phyloP scores from a whole-genome alignment of 768 basidiomycete genomes.

The Pleurotus platypus region DNA sequence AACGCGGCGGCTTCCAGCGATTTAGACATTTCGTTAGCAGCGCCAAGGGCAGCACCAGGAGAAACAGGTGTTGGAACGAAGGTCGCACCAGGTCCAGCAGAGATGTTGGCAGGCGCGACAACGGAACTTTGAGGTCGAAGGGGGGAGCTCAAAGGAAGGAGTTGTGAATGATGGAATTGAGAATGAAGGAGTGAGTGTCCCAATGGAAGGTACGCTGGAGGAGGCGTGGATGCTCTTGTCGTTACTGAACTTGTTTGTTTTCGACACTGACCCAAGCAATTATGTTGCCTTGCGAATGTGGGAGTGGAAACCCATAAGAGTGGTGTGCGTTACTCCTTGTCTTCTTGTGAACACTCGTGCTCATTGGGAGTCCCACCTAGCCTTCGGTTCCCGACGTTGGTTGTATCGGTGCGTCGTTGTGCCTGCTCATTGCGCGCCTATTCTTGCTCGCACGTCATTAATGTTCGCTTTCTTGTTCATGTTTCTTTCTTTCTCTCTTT shows the following conservation, averaged over 20 bases:
- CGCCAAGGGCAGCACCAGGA: constrained; percentile 67
- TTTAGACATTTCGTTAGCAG: constrained; percentile 61
- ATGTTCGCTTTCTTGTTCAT: too few relatives aligned
- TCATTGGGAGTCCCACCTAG: too few relatives aligned
- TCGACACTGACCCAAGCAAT: too few relatives aligned
- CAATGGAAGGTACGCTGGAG: constrained; percentile 65
- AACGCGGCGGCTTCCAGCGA: constrained; percentile 65
- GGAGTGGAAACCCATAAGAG: too few relatives aligned
- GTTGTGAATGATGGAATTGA: constrained; percentile 58
- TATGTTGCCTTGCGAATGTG: too few relatives aligned
- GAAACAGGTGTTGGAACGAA: constrained; percentile 82
- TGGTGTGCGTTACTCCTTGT: too few relatives aligned
- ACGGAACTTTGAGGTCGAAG: constrained; percentile 57
- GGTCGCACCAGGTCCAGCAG: constrained; percentile 28
- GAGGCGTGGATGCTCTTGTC: constrained; percentile 66
- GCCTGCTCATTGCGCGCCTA: too few relatives aligned
- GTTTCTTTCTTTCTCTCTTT: too few relatives aligned
- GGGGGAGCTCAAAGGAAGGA: constrained; percentile 61
- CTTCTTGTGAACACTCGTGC: too few relatives aligned
- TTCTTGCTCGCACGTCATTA: too few relatives aligned
- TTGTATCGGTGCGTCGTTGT: too few relatives aligned
- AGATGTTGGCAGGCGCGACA: constrained; percentile 40
- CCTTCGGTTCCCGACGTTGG: too few relatives aligned
- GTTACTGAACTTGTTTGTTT: constrained; percentile 7
- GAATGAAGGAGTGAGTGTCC: constrained; percentile 68